These are phyloP conservation scores for Petrea volubilis DNA, from an alignment of 257 asterid genomes.

Conservation along the genomic window DNA sequence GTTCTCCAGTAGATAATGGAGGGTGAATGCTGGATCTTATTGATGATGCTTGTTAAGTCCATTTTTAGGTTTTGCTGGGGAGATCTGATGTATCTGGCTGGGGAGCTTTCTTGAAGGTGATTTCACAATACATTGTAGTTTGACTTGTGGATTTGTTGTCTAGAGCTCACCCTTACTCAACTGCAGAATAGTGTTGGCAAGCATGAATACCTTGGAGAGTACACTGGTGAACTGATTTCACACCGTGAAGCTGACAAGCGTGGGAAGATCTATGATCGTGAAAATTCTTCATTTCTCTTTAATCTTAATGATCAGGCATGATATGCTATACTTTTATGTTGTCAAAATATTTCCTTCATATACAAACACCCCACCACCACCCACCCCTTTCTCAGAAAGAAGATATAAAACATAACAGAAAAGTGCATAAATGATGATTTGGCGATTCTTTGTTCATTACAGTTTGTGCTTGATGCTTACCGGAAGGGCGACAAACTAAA, in stretches of 20 bases:
- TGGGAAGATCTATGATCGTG: constrained; percentile 96
- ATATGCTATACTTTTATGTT: background rate
- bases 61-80: constrained; percentile 80
- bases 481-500: constrained; percentile 91
- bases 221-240: constrained; percentile 93
- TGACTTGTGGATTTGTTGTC: background rate
- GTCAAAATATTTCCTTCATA: background rate
- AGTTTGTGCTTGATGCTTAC: constrained; percentile 92
- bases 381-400: background rate
- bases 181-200: constrained; percentile 85
- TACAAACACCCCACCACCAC: background rate
- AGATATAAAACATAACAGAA: background rate
- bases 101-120: constrained; percentile 99
- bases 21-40: background rate
- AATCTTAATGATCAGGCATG: constrained; percentile 88
- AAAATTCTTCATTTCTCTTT: constrained; percentile 89
- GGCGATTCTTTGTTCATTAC: constrained; percentile 20
- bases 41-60: constrained; percentile 10
- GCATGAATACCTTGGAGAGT: constrained; percentile 96
- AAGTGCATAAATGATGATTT: constrained; percentile 2
- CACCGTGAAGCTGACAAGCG: constrained; percentile 99
- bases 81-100: constrained; percentile 95
- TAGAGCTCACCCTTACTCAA: constrained; percentile 26
- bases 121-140: constrained; percentile 16
- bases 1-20: constrained; percentile 8